Percentiles rank a stretch among this genome's conserved stretches.
Evolutionary conservation across 768 basidiomycete genomes (phyloP).

Genomic region (Tricholoma furcatifolium): DNA sequence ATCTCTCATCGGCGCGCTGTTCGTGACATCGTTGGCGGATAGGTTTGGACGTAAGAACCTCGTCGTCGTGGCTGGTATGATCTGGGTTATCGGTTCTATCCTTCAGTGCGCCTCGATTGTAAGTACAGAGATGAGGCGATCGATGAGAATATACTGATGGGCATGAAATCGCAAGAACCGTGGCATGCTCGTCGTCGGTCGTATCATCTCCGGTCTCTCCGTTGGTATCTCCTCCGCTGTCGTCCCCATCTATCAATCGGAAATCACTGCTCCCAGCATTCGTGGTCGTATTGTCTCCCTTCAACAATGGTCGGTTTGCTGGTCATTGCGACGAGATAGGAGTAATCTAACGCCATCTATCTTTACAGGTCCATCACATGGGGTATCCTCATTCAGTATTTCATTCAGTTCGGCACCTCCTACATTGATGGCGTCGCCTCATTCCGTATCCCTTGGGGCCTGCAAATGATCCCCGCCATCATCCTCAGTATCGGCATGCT

Average conservation of each 20-base stretch:
- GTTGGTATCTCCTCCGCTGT: constrained; percentile 66
- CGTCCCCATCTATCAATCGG: constrained; percentile 75
- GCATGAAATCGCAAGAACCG: constrained; percentile 42
- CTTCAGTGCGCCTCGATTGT: constrained; percentile 64
- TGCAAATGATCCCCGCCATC: constrained; percentile 78
- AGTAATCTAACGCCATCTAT: not conserved
- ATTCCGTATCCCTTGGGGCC: constrained; percentile 79
- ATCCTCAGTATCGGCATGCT: constrained; percentile 67
- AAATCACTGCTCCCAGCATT: constrained; percentile 69
- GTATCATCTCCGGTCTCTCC: constrained; percentile 65
- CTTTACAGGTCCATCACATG: constrained; percentile 59
- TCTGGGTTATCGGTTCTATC: constrained; percentile 73
- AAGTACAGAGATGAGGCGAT: constrained; percentile 10
- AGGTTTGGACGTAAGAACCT: constrained; percentile 63
- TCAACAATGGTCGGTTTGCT: constrained; percentile 58
- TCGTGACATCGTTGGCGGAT: constrained; percentile 65
- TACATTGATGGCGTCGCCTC: constrained; percentile 69
- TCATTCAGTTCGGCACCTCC: constrained; percentile 74
- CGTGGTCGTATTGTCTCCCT: constrained; percentile 75
- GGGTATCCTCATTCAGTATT: constrained; percentile 77
- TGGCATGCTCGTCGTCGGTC: constrained; percentile 73
- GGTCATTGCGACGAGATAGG: too few species aligned
- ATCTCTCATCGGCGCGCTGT: constrained; percentile 64
- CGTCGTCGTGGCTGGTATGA: constrained; percentile 61
- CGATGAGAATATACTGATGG: not conserved